Evolutionary conservation across 495 filamentous ascomycete genomes (phyloP).

Genomic region (Tetracladium marchalianum): DNA sequence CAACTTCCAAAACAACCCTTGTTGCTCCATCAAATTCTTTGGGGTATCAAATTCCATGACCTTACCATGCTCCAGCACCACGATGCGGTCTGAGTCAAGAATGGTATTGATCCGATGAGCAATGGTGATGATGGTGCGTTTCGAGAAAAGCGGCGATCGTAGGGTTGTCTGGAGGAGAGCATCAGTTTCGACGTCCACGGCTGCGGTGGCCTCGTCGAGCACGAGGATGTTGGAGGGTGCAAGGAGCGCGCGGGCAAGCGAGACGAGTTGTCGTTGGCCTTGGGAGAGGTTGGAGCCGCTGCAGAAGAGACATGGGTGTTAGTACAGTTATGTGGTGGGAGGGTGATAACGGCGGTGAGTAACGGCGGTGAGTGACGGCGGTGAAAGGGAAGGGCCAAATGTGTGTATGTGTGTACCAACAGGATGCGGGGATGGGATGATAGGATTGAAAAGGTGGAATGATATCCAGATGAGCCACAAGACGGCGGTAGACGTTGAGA

Average conservation of each 20-base stretch:
- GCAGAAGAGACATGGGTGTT: conserved; percentile 5
- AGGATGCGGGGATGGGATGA: background rate
- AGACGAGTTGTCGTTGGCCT: conserved; percentile 86
- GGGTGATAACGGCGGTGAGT: too few species aligned
- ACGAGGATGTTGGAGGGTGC: conserved; percentile 96
- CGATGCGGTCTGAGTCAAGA: conserved; percentile 81
- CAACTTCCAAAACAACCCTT: conserved; percentile 26
- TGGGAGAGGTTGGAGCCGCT: conserved; percentile 70
- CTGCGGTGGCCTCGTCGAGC: conserved; percentile 93
- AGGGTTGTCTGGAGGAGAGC: conserved; percentile 66
- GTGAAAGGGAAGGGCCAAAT: background rate
- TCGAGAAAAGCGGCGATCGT: conserved; percentile 57
- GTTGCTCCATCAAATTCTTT: conserved; percentile 48
- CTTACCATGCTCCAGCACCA: conserved; percentile 71
- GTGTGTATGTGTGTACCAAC: background rate
- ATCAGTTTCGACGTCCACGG: conserved; percentile 92
- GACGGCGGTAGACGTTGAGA: background rate
- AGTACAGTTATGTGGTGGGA: conserved; percentile 28
- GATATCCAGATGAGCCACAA: background rate
- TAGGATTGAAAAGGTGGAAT: background rate
- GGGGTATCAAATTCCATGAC: conserved; percentile 68
- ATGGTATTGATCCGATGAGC: conserved; percentile 97
- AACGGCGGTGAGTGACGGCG: too few species aligned
- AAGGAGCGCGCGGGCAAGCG: conserved; percentile 83
- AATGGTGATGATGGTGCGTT: conserved; percentile 95